Evolutionary conservation across 768 basidiomycete genomes (phyloP).

Genomic region (Baorangia bicolor): DNA sequence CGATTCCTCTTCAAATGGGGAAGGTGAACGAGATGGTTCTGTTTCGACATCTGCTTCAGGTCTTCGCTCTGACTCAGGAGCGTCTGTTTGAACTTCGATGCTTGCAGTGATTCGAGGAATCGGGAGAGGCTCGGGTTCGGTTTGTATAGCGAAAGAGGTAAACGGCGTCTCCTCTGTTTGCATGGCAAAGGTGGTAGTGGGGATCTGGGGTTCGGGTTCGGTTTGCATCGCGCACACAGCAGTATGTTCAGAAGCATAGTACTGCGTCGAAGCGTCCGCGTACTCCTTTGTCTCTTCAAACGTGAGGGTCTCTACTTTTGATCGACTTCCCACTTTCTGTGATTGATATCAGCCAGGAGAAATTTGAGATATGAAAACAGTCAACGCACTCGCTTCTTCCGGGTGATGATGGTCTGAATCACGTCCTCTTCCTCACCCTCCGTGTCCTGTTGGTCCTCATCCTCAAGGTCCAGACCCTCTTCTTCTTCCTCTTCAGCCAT

Average conservation of each 20-base stretch:
- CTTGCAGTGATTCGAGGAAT: slow-evolving; percentile 37
- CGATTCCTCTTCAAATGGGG: slow-evolving; percentile 49
- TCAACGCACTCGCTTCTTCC: slow-evolving; percentile 66
- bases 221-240: slow-evolving; percentile 56
- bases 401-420: slow-evolving; percentile 86
- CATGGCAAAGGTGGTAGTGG: slow-evolving; percentile 45
- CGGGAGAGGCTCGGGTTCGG: slow-evolving; percentile 36
- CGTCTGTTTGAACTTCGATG: slow-evolving; percentile 66
- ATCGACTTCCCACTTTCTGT: slow-evolving; percentile 68
- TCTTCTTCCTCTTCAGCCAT: slow-evolving; percentile 45
- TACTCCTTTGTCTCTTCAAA: slow-evolving; percentile 72
- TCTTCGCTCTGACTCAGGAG: slow-evolving; percentile 38
- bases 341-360: slow-evolving; percentile 14
- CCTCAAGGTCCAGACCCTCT: slow-evolving; percentile 33
- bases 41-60: slow-evolving; percentile 31
- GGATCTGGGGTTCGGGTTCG: slow-evolving; percentile 51
- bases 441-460: slow-evolving; percentile 50
- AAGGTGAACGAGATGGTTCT: slow-evolving; percentile 43
- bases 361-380: neutral
- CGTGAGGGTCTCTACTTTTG: slow-evolving; percentile 42
- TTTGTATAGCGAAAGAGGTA: slow-evolving; percentile 37
- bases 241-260: slow-evolving; percentile 56
- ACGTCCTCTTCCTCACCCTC: slow-evolving; percentile 66
- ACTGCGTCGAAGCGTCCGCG: slow-evolving; percentile 70
- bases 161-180: slow-evolving; percentile 50